Percentiles rank a stretch among this genome's conserved stretches.
Evolutionary conservation across 2,329 filamentous ascomycete genomes (phyloP).

Genomic region (Corinectria fuckeliana): DNA sequence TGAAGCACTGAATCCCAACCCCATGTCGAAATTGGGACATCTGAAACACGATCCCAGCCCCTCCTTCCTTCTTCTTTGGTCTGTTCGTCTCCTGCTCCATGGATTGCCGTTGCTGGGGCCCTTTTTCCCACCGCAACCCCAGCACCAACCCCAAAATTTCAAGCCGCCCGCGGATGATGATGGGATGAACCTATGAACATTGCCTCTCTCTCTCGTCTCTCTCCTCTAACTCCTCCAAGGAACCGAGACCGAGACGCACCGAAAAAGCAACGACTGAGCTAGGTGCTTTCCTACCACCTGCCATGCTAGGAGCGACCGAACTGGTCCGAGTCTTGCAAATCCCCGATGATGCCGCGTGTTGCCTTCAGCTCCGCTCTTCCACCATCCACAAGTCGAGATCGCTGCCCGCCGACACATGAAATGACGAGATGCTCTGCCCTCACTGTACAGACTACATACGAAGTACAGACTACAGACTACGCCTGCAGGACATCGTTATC

Average conservation of each 20-base stretch:
- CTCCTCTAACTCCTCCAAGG: not conserved
- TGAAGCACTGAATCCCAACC: constrained; percentile 5
- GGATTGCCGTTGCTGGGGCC: constrained; percentile 15
- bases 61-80: constrained; percentile 23
- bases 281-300: not conserved
- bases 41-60: constrained; percentile 30
- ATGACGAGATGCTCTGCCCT: constrained; percentile 3
- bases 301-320: too few species aligned
- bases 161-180: not conserved
- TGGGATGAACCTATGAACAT: constrained; percentile 12
- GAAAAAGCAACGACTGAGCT: not conserved
- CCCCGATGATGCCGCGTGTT: constrained; percentile 5
- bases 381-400: not conserved
- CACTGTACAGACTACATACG: too few species aligned
- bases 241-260: not conserved
- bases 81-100: constrained; percentile 10
- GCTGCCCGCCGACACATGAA: constrained; percentile 6
- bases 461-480: too few species aligned
- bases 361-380: constrained; percentile 1
- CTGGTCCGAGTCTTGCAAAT: too few species aligned
- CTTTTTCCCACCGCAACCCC: constrained; percentile 8
- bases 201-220: too few species aligned
- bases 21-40: constrained; percentile 30
- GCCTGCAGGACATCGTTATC: constrained; percentile 24
- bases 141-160: not conserved